phyloP scores from a whole-genome alignment of 371 early-diverging fungal species.

The Apophysomyces variabilis region DNA sequence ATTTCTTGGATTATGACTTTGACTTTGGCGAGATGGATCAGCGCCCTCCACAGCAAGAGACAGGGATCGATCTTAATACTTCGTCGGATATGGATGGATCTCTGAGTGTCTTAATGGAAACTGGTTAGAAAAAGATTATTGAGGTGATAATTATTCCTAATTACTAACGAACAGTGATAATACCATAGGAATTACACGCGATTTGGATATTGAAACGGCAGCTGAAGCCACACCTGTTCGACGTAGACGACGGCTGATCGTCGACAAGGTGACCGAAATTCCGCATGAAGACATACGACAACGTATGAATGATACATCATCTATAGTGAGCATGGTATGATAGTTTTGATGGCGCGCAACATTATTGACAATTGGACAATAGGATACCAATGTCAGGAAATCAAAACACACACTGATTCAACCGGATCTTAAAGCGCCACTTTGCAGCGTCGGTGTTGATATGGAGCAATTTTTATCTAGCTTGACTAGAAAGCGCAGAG shows the following conservation, averaged over 20 bases:
- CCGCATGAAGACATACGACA: conserved; percentile 55
- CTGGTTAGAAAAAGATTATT: conserved; percentile 12
- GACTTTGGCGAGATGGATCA: conserved; percentile 57
- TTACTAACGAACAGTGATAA: too few species aligned
- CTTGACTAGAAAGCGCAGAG: neutral
- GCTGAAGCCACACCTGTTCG: conserved; percentile 21
- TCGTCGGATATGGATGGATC: conserved; percentile 17
- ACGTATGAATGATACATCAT: conserved; percentile 55
- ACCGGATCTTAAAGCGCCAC: neutral
- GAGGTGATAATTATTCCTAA: too few species aligned
- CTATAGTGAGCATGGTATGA: conserved; percentile 36
- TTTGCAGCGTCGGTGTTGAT: neutral
- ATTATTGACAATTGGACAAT: neutral
- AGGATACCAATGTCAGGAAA: conserved; percentile 13
- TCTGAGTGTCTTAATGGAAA: conserved; percentile 33
- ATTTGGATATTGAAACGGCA: conserved; percentile 22
- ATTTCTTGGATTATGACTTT: conserved; percentile 52
- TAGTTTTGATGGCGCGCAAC: neutral
- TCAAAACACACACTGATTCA: neutral
- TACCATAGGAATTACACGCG: conserved; percentile 38
- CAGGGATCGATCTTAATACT: conserved; percentile 12
- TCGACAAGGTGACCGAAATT: conserved; percentile 75
- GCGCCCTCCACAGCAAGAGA: conserved; percentile 5
- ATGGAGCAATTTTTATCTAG: neutral
- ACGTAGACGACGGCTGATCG: conserved; percentile 62